phyloP scores from a whole-genome alignment of 305 asterid species.

The Fraxinus ornus region DNA sequence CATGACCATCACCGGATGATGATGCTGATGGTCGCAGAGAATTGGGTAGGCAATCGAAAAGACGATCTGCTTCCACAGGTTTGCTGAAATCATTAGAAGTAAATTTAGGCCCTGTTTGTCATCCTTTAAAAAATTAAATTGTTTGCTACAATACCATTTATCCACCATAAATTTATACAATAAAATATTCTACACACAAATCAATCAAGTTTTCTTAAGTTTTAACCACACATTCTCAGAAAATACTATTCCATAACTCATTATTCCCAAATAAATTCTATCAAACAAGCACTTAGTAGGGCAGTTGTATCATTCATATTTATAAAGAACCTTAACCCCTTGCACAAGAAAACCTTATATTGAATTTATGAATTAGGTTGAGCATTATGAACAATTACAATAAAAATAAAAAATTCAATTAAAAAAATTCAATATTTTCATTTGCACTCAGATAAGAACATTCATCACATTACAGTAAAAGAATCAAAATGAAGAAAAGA shows the following conservation, averaged over 20 bases:
- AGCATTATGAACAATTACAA: not conserved
- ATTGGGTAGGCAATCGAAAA: constrained; percentile 83
- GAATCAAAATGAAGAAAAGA: not conserved
- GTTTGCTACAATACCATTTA: too few species aligned
- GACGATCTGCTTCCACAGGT: constrained; percentile 90
- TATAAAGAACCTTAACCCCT: constrained; percentile 5
- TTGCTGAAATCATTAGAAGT: constrained; percentile 56
- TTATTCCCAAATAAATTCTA: too few species aligned
- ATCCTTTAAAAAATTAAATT: too few species aligned
- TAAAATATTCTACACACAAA: too few species aligned
- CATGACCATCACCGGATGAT: constrained; percentile 57
- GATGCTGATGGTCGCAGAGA: constrained; percentile 67
- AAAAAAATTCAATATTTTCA: not conserved
- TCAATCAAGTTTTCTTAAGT: too few species aligned
- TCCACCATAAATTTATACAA: too few species aligned
- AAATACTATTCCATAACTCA: too few species aligned
- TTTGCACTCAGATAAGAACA: not conserved
- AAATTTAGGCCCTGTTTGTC: not conserved
- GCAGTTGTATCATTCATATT: not conserved
- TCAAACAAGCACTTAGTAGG: not conserved
- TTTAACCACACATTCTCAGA: too few species aligned
- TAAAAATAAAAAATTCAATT: not conserved
- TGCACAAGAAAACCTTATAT: not conserved
- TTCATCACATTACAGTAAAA: not conserved
- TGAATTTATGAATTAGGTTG: not conserved